Base-by-base conservation (phyloP, 768 basidiomycete species). In the Leccinum subgranulosum region DNA sequence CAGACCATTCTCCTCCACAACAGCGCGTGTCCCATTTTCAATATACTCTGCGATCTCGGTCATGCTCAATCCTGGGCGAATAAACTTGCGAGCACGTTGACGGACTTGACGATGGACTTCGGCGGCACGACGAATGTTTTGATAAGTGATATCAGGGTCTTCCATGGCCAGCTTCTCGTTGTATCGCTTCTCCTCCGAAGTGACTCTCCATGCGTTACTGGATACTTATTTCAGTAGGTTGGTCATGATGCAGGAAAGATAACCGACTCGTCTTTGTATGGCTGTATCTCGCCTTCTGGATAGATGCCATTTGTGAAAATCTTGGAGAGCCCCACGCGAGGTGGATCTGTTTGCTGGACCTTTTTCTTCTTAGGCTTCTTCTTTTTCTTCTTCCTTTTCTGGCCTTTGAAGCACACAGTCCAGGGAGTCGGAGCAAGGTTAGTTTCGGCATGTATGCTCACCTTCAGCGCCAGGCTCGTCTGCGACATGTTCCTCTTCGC, bases 31-130 rank as follows among this genome's bases (percentile, higher is more conserved):
- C 9, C 92, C 90, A 64, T 94, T 86, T 74, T 99, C 97, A 66
- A 99, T 95, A 65, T 86, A 81, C 58, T 98, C 86, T 31, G 87
- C 95, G 62, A 99, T 97, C 65, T 96, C 90, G 2, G 86, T 94
- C 90, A 94, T 91, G 36, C 82, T 81, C 92, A 97, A 90, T 1
- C 97, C 97, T 11, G 95, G 94, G 58, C 85, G 85, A 66, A 99
- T 98, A 58, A 77, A 79, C 70, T 87, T 87, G 64, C 86, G 84
- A 4, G 92, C 94, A 66, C 89, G 82, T 58, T 83, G 76, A 55
- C 97, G 87, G 53, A 95, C 96, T 70, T 91, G 90, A 48, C 97
- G 83, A 71, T 99, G 97, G 11, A 96, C 94, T 74, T 98, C 95
- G n/a, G 92, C 90, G 41, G 88, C 97, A 58, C 88, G 84, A 52